Base-by-base conservation (phyloP, 495 filamentous ascomycete genomes). In the Penicillium lagena region DNA sequence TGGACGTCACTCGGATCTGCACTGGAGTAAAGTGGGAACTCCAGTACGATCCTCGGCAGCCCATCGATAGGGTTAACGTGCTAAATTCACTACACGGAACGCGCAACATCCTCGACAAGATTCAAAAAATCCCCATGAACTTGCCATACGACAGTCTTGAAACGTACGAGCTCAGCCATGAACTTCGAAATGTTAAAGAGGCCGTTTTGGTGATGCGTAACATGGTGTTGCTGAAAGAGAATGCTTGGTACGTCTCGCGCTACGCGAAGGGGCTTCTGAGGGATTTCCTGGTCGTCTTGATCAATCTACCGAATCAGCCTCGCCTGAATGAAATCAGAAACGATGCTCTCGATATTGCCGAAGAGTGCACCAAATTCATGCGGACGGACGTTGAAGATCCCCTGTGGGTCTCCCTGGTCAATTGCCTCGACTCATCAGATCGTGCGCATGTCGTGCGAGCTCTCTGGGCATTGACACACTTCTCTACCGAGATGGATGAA, bases 331-430 rank as follows among this genome's bases (percentile, higher is more conserved):
- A 99, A 60, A 69, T 97, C 38, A 90, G 90, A 60, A 89, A 95
- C 53, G 89, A 90, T 48, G 87, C 87, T 7, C 77, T 97, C 2
- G 94, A 99, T 51, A 94, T 91, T 46, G 88, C 90, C 6, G 93
- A 97, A 63, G 86, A 91, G 52, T 74, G 96, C 14, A 89, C 89
- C 7, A 87, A 81, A 35, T 91, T 81, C 64, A 79, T 93, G 62
- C 61, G 66, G 2, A 77, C 95, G 11, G 79, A 83, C 36, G 66
- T 81, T 0, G 67, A 81, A 35, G 85, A 94, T 54, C 81, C 87
- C 1, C 70, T 96, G 1, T 95, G 93, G 63, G 72, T 76, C n/a
- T 83, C 84, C 9, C 62, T 96, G 10, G 68, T 90, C 1, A 60
- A 67, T 11, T 87, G 86, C 50, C 63, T 96, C 1, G 64, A 83